Percentiles rank a stretch among this genome's conserved stretches.
Evolutionary conservation across 305 asterid species (phyloP).

Genomic region (Fraxinus sp.): DNA sequence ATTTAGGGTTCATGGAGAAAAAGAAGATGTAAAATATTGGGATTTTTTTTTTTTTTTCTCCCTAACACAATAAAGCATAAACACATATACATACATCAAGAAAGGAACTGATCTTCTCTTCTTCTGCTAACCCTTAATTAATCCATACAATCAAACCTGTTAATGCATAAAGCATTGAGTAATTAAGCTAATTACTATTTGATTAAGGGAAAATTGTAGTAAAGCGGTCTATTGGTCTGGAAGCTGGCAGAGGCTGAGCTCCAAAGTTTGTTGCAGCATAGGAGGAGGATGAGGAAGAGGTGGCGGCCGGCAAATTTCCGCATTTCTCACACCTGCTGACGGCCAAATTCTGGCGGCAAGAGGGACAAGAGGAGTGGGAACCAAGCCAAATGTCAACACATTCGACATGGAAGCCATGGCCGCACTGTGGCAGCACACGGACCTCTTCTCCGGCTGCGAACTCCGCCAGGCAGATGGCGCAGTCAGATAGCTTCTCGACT

Average conservation of each 20-base stretch:
- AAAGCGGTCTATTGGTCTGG: not conserved
- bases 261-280: not conserved
- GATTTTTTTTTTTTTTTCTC: not conserved
- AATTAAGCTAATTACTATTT: not conserved
- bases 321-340: not conserved
- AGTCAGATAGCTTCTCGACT: conserved; percentile 27
- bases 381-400: conserved; percentile 48
- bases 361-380: conserved; percentile 45
- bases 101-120: not conserved
- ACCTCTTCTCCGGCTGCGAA: conserved; percentile 38
- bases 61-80: not conserved
- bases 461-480: conserved; percentile 46
- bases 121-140: not conserved
- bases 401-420: conserved; percentile 40
- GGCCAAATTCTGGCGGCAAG: conserved; percentile 38
- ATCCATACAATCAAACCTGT: not conserved
- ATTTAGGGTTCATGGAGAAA: not conserved
- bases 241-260: not conserved
- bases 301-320: not conserved
- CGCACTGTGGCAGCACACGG: conserved; percentile 45
- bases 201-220: not conserved
- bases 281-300: not conserved
- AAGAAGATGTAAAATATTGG: not conserved
- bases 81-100: not conserved
- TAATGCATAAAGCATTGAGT: not conserved